These are phyloP conservation scores for Gossypium aridum DNA, from an alignment of 441 rosid genomes.

Conservation along the genomic window DNA sequence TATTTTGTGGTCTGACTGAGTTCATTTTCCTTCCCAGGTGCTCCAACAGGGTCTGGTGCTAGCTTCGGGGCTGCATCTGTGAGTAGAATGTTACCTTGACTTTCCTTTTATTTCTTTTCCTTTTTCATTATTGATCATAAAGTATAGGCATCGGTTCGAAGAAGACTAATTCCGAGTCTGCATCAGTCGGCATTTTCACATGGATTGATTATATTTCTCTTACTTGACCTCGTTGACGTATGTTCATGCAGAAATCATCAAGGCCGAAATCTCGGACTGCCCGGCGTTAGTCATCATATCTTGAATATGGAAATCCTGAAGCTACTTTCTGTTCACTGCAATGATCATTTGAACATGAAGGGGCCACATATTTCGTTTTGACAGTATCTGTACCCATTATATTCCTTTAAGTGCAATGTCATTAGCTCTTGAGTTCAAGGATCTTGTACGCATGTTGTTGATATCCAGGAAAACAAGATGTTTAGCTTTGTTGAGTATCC, in stretches of 20 bases:
- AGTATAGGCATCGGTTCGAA: not conserved
- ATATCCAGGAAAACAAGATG: slow-evolving; percentile 5
- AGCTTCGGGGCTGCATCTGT: slow-evolving; percentile 80
- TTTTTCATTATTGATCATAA: not conserved
- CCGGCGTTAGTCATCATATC: slow-evolving; percentile 43
- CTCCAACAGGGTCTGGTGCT: slow-evolving; percentile 69
- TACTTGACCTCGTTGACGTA: not conserved
- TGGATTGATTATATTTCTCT: slow-evolving; percentile 8
- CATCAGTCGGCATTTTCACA: not conserved
- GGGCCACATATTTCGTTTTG: not conserved
- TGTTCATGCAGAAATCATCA: slow-evolving; percentile 53
- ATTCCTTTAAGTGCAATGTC: not conserved
- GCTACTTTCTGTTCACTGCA: slow-evolving; percentile 6
- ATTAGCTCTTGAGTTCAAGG: not conserved
- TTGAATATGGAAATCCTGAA: slow-evolving; percentile 10
- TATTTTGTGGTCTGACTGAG: slow-evolving; percentile 7
- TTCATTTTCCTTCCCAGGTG: slow-evolving; percentile 34
- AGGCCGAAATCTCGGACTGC: slow-evolving; percentile 73
- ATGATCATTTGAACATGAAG: slow-evolving; percentile 10
- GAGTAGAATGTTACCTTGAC: slow-evolving; percentile 30
- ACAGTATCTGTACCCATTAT: not conserved
- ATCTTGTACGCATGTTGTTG: not conserved
- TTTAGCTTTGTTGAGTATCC: slow-evolving; percentile 4
- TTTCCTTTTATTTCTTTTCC: not conserved
- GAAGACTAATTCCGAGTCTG: not conserved